Evolutionary conservation across 78 protist genomes (phyloP), one percentile per base, ranked within the genome.

Genomic region (Dictyostelium citrinum): DNA sequence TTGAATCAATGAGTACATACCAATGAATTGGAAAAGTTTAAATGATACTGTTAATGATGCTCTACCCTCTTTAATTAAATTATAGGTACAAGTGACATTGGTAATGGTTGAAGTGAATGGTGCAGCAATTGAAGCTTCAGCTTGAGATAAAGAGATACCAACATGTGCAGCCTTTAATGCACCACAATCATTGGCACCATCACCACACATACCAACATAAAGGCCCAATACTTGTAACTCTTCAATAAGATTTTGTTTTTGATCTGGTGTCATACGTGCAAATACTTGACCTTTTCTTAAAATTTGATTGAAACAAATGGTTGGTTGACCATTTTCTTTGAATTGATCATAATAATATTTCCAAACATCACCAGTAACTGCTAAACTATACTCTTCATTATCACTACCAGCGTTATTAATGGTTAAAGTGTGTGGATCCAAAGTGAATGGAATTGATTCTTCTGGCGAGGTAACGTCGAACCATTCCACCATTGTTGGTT

Each of bases 171-270:
- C 98, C 86, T 99, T 99, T 55, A 99, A 97, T 5, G 99, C 99
- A n/a, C 99, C 99, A 31, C 99, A 99, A 80, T 99, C 99, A 90
- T 99, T 99, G 5, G 99, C 98, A 79, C 99, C 99, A 88, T 99
- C 99, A n/a, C 99, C 99, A 60, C 99, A 98, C 99, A 99, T 99
- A 68, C 98, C 98, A 35, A 98, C 96, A 35, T 24, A 5, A 41
- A 64, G 61, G 6, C 98, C 98, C 12, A 0, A 12, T 16, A 0
- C 22, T 39, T 97, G 95, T 46, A 97, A 91, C 16, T 78, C 83
- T 17, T 46, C 39, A 37, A 95, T 80, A 20, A 95, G 55, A 43
- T 68, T 72, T 79, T 81, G 97, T 80, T 98, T 97, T 43, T 98
- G 98, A 29, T 90, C 91, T 22, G 98, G 99, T 6, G 97, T 31